Base-by-base conservation (phyloP, 2,329 filamentous ascomycete species). In the Rachicladosporium sp. region DNA sequence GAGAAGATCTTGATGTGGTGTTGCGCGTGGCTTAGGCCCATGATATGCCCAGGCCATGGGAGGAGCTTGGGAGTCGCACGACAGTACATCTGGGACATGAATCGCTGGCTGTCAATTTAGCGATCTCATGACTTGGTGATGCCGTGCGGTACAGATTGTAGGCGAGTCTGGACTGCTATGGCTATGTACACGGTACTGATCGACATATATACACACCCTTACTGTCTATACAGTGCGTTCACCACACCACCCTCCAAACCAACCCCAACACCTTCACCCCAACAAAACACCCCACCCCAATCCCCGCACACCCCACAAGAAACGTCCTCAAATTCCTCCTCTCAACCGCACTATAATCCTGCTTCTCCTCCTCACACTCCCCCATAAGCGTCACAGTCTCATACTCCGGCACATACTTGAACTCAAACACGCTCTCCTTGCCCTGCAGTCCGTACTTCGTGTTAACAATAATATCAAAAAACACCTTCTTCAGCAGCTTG, bases 321-420 rank as follows among this genome's bases (percentile, higher is more conserved):
- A 75, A 52, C 8, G 64, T 57, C 46, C 60, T 63, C 37, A 72
- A 39, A 48, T 70, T 71, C 40, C 68, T 59, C 44, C 56, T 59
- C 54, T 74, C 70, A 10, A 70, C 54, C 10, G 57, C 57, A 4
- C 57, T 60, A 29, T 52, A 54, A 30, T 52, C 50, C 9, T 60
- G 40, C 50, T 61, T 59, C 23, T 61, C 58, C 46, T 63, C 60
- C 32, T 59, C 54, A 35, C 58, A 56, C 43, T 65, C 58, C 2
- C 65, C 65, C 57, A 69, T 57, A 35, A 66, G 62, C 3, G 70
- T 73, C 9, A 67, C 58, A 6, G 68, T 71, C 36, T 61, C 54
- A 36, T 70, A 68, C 46, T 71, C 62, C 0, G 80, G 80, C 7
- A 81, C 64, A 52, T 81, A 82, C 53, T 85, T 80, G 60, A 87